Percentiles rank a stretch among this genome's conserved stretches.
These are phyloP conservation scores for Cunninghamia lanceolata DNA, from an alignment of 75 land plant species.

Conservation along the genomic window DNA sequence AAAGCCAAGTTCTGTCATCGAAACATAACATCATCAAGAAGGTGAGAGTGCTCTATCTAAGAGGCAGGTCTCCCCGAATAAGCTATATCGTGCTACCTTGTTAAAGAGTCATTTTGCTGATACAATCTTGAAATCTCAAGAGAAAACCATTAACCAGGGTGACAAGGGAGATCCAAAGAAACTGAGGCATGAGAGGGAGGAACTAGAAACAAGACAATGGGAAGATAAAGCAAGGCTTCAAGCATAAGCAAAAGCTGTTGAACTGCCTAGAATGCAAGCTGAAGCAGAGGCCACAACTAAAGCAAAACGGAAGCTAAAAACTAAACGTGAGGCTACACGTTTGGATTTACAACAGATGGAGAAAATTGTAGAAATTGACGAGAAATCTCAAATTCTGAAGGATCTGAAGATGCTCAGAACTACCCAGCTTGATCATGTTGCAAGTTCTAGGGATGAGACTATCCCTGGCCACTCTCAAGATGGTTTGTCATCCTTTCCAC, in stretches of 20 bases:
- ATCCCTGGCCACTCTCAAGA: conserved; percentile 55
- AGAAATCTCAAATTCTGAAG: conserved; percentile 55
- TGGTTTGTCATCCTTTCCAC: conserved; percentile 45
- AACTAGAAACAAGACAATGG: conserved; percentile 41
- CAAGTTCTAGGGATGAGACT: conserved; percentile 50
- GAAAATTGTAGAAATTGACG: conserved; percentile 88
- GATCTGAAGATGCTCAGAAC: conserved; percentile 80
- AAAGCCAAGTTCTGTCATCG: conserved; percentile 15
- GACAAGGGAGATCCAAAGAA: conserved; percentile 58
- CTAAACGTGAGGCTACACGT: no score
- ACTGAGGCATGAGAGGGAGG: conserved; percentile 47
- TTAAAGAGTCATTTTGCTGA: conserved; percentile 90
- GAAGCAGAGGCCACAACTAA: conserved; percentile 79
- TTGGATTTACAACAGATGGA: conserved; percentile 62
- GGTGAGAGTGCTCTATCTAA: conserved; percentile 61
- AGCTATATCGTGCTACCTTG: conserved; percentile 73
- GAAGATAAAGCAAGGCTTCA: conserved; percentile 79
- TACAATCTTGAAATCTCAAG: conserved; percentile 84
- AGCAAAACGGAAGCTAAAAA: conserved; percentile 68
- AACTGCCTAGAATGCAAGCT: conserved; percentile 63
- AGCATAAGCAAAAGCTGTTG: conserved; percentile 91
- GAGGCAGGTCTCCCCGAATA: conserved; percentile 72
- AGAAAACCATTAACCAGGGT: conserved; percentile 64
- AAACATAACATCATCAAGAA: conserved; percentile 30
- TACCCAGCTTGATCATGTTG: conserved; percentile 49